Conservation (phyloP, 768 basidiomycete species). For the Roridomyces roridus region DNA sequence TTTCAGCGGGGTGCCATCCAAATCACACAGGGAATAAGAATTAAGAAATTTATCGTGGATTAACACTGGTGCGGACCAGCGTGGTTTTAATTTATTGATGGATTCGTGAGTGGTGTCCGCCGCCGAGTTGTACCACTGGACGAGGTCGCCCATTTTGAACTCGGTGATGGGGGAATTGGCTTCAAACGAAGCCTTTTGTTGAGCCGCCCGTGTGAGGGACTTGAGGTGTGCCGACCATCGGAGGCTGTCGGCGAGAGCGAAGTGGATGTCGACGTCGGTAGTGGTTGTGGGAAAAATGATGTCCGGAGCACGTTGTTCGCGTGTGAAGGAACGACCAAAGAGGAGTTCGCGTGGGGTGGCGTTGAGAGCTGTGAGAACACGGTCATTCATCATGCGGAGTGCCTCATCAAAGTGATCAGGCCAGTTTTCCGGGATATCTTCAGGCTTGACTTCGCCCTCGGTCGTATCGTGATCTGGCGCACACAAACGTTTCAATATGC, state of each 20-base stretch:
- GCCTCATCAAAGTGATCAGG: conserved; percentile 30
- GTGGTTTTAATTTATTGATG: conserved; percentile 31
- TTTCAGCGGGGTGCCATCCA: conserved; percentile 19
- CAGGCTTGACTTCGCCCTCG: conserved; percentile 2
- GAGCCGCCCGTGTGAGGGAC: conserved; percentile 18
- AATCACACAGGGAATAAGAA: conserved; percentile 24
- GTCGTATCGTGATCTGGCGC: conserved; percentile 30
- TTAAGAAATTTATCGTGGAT: conserved; percentile 18
- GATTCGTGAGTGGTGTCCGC: conserved; percentile 9
- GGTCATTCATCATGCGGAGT: conserved; percentile 26
- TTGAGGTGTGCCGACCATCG: conserved; percentile 23
- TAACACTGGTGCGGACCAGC: conserved; percentile 31
- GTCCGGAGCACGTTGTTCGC: background rate
- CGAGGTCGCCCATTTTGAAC: conserved; percentile 29
- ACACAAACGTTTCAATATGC: conserved; percentile 28
- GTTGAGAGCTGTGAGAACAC: conserved; percentile 28
- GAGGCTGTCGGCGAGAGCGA: conserved; percentile 30
- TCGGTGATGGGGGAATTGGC: conserved; percentile 13
- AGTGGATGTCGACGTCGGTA: conserved; percentile 20
- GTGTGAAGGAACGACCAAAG: conserved; percentile 34
- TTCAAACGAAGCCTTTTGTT: conserved; percentile 30
- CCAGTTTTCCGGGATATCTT: conserved; percentile 30
- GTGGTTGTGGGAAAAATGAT: background rate
- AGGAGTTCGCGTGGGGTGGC: conserved; percentile 35
- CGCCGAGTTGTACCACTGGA: conserved; percentile 31